These are phyloP conservation scores for Annulohypoxylon stygium DNA, from an alignment of 495 filamentous ascomycete species.

Conservation along the genomic window DNA sequence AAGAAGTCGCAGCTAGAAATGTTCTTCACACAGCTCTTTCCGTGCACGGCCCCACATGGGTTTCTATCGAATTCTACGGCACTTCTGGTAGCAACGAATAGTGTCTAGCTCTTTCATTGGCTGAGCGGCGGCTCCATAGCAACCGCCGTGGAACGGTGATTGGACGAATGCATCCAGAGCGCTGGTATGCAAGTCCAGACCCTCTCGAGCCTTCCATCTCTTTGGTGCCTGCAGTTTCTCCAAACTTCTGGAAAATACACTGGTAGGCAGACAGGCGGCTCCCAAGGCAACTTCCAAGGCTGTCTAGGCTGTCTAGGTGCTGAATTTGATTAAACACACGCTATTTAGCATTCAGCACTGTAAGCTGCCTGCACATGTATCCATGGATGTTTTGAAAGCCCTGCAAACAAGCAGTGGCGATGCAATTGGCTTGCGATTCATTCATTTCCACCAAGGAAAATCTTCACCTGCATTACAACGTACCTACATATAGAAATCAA, in stretches of 20 bases:
- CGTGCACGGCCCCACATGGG: constrained; percentile 48
- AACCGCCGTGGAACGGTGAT: constrained; percentile 42
- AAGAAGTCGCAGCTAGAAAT: constrained; percentile 42
- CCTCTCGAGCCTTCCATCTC: constrained; percentile 42
- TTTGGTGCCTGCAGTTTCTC: constrained; percentile 41
- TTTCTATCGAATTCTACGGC: constrained; percentile 56
- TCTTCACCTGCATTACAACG: not conserved
- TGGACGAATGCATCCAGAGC: constrained; percentile 43
- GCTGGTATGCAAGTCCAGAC: constrained; percentile 19
- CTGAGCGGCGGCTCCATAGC: constrained; percentile 29
- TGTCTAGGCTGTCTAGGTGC: not conserved
- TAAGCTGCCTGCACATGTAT: constrained; percentile 16
- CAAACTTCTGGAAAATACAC: constrained; percentile 38
- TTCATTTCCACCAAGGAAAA: not conserved
- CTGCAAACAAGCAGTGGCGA: constrained; percentile 2
- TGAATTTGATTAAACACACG: not conserved
- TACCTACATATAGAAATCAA: not conserved
- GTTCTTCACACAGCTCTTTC: constrained; percentile 51
- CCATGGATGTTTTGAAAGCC: not conserved
- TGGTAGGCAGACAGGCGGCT: not conserved
- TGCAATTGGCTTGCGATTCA: constrained; percentile 19
- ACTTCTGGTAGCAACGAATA: constrained; percentile 38
- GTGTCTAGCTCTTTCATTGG: constrained; percentile 44
- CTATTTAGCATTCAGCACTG: not conserved
- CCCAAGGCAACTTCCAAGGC: constrained; percentile 5